Percentiles rank a stretch among this genome's conserved stretches.
These are phyloP conservation scores for Corrigiola litoralis DNA, from an alignment of 179 eudicot species.

Conservation along the genomic window DNA sequence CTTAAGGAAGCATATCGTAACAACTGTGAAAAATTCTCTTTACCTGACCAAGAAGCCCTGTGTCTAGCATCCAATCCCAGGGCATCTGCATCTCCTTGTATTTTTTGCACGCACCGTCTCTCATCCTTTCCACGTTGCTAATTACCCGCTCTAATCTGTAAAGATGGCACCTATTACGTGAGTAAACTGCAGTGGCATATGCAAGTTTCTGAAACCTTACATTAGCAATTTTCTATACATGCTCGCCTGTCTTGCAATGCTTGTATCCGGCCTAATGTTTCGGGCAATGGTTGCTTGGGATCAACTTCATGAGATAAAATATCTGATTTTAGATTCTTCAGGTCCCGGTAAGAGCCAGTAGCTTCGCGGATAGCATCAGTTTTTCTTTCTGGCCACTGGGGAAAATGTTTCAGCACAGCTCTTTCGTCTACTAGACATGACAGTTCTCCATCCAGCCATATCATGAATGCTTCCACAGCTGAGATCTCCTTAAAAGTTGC, in stretches of 20 bases:
- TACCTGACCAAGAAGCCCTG: conserved; percentile 66
- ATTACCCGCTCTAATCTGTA: conserved; percentile 59
- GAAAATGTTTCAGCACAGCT: conserved; percentile 84
- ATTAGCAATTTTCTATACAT: conserved; percentile 19
- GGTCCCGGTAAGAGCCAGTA: conserved; percentile 49
- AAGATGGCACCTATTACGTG: neutral
- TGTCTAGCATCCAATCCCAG: conserved; percentile 68
- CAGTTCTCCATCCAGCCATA: conserved; percentile 73
- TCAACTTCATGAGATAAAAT: conserved; percentile 42
- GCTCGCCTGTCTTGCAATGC: conserved; percentile 75
- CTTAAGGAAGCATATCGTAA: neutral
- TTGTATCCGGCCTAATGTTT: conserved; percentile 46
- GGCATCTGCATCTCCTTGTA: conserved; percentile 65
- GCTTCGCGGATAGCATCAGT: conserved; percentile 78
- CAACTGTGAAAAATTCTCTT: neutral
- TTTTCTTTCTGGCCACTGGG: conserved; percentile 81
- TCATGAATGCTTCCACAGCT: conserved; percentile 61
- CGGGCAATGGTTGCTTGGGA: conserved; percentile 35
- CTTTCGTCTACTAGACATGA: conserved; percentile 80
- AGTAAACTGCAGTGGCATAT: neutral
- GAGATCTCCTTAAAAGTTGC: conserved; percentile 63
- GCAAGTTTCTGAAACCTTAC: neutral
- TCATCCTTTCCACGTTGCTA: conserved; percentile 45
- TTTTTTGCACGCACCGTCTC: conserved; percentile 55
- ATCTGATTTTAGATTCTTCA: conserved; percentile 48